Evolutionary conservation across 768 basidiomycete species (phyloP), one percentile per base, ranked within the genome.

Genomic region (Coprinopsis strossmayeri): DNA sequence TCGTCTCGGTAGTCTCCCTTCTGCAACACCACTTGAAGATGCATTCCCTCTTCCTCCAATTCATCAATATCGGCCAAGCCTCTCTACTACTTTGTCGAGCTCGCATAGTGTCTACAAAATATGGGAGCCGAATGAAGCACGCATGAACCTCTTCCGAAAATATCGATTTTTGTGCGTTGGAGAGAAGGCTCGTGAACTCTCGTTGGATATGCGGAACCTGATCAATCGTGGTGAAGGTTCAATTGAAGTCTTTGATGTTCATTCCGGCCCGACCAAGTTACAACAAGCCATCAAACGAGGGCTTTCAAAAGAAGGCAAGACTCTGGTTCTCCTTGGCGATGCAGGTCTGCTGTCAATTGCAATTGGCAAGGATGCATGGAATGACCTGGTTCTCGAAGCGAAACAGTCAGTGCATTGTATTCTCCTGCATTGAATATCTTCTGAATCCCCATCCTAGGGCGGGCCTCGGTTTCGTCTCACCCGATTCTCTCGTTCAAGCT

Each of bases 101-200:
- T 51, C 68, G 2, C 67, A 82, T 32, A 81, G 81, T 59, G 66
- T 64, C 0, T 67, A 75, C 58, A 74, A 69, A 23, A 64, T 77
- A 2, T 88, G 87, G 87, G 77, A 82, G 49, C 81, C 81, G 0
- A 82, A 81, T 46, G 81, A 84, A 57, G 78, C 71, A 48, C 71
- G 87, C 7, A 55, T 78, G 7, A 69, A 71, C 40, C 67, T 90
- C 57, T 69, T 89, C 26, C 60, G 63, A 3, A 61, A 62, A 0
- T 75, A 69, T 51, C 70, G 81, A 5, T 87, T 88, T 56, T 57
- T 88, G 5, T 79, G 81, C 46, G 65, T 82, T 3, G 74, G 75
- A 1, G 82, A 84, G 54, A 76, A 72, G 41, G 69, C 69, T 0
- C 67, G 74, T n/a, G 71, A 78, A 30, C 58, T 70, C 0, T 73